A percentile compares a stretch with the other conserved stretches of the same genome.
Conservation (phyloP, 2,329 filamentous ascomycete genomes). For the Sclerotiophoma versabilis region DNA sequence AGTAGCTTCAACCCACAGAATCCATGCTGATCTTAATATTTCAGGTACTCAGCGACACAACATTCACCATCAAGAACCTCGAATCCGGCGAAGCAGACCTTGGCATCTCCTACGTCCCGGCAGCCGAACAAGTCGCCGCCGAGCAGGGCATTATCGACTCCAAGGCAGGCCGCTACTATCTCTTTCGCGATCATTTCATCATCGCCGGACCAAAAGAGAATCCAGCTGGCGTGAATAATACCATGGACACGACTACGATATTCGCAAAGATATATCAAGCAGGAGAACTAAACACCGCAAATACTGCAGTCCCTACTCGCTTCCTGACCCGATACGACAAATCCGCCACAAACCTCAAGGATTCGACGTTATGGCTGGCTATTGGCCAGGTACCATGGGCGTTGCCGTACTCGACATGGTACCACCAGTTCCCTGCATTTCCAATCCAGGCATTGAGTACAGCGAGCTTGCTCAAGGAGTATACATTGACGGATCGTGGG, state of each 20-base stretch:
- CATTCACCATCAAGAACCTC: constrained; percentile 55
- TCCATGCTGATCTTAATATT: not conserved
- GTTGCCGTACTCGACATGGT: constrained; percentile 55
- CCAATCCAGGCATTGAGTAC: constrained; percentile 56
- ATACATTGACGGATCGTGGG: constrained; percentile 58
- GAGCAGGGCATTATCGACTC: constrained; percentile 47
- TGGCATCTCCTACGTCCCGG: constrained; percentile 56
- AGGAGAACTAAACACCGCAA: constrained; percentile 42
- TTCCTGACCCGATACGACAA: constrained; percentile 59
- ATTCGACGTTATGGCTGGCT: constrained; percentile 54
- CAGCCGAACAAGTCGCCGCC: constrained; percentile 55
- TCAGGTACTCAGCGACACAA: constrained; percentile 53
- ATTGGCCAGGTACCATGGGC: constrained; percentile 60
- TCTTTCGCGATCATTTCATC: constrained; percentile 58
- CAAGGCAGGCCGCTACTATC: constrained; percentile 47
- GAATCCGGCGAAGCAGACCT: constrained; percentile 51
- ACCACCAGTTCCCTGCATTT: constrained; percentile 57
- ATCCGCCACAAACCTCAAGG: constrained; percentile 60
- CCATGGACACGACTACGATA: constrained; percentile 41
- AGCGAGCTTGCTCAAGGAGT: constrained; percentile 53
- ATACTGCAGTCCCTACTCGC: constrained; percentile 46
- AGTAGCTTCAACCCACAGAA: not conserved
- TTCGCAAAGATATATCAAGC: constrained; percentile 46
- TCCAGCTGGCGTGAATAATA: constrained; percentile 44
- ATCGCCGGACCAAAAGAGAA: constrained; percentile 52